Base-by-base conservation (phyloP, 768 basidiomycete genomes). In the Lactifluus rugatus region DNA sequence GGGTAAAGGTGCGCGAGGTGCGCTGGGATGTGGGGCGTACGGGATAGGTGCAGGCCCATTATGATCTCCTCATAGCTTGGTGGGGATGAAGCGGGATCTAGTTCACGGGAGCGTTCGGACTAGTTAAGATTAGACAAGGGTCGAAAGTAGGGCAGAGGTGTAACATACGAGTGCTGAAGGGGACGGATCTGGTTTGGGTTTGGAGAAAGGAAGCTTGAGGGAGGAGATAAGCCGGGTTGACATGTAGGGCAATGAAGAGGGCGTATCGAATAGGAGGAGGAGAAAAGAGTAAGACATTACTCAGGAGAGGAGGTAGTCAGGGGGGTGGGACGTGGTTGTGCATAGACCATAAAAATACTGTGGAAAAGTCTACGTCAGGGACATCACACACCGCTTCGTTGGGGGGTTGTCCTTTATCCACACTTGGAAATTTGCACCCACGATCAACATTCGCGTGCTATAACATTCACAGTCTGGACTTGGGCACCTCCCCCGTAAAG, bases 41-140 rank as follows among this genome's bases (percentile, higher is more conserved):
- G 81, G 6, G 87, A 88, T 31, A 85, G 72, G 69, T 89, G 87
- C 23, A 89, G 75, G 19, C 87, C 87, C 85, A 89, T 88, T 14
- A 84, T 83, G 60, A 89, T 89, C 70, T 89, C 86, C 65, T 85
- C 81, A 41, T 87, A 77, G 48, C 82, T 84, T 1, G 86, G 86
- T 16, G 78, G 81, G 21, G 73, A 67, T 25, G 72, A 57, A 26
- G 74, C 62, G 28, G 76, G 69, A 60, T 76, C 74, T 48, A 67
- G 68, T 59, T 72, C 66, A 58, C 72, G 77, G 52, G 71, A 69
- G 62, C 70, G 74, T 57, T 75, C 53, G 19, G 47, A 19, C 58
- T 59, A 5, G 13, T 10, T 34, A 11, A 34, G 13, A 10, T 13
- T 7, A 31, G 34, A 34, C 9, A 34, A 34, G 7, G 13, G 7